phyloP scores from a whole-genome alignment of 768 basidiomycete species.

The Xanthoconium purpureum region DNA sequence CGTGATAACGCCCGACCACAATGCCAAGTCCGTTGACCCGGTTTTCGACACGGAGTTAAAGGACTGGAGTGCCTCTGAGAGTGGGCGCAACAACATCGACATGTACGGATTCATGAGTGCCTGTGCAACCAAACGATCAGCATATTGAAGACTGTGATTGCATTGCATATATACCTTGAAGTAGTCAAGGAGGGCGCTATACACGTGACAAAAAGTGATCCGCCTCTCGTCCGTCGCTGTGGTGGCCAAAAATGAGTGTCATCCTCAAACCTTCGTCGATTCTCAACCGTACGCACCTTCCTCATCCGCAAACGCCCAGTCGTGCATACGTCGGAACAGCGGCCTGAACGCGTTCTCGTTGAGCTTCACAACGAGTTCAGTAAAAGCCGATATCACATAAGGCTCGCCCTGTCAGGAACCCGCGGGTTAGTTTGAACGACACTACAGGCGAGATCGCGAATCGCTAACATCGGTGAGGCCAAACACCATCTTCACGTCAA shows the following conservation, averaged over 20 bases:
- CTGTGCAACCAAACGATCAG: constrained; percentile 35
- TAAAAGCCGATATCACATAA: constrained; percentile 66
- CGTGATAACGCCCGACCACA: constrained; percentile 65
- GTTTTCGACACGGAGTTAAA: constrained; percentile 35
- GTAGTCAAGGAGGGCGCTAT: constrained; percentile 72
- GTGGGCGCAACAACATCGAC: constrained; percentile 67
- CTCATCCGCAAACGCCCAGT: constrained; percentile 84
- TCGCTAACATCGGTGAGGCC: constrained; percentile 30
- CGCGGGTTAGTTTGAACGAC: not conserved
- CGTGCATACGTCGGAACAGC: constrained; percentile 85
- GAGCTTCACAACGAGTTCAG: constrained; percentile 86
- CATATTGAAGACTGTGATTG: not conserved
- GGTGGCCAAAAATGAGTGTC: not conserved
- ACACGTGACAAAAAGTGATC: constrained; percentile 72
- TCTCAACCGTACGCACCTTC: constrained; percentile 35
- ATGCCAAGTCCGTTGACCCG: constrained; percentile 32
- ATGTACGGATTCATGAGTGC: constrained; percentile 90
- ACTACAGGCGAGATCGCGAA: not conserved
- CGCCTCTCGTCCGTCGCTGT: constrained; percentile 44
- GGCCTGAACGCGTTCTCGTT: constrained; percentile 91
- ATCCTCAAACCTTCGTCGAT: not conserved
- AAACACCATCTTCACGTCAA: constrained; percentile 49
- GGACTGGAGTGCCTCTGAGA: constrained; percentile 57
- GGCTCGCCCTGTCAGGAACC: constrained; percentile 45
- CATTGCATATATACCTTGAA: constrained; percentile 66